Percentiles rank a stretch among this genome's conserved stretches.
Evolutionary conservation across 2,329 filamentous ascomycete species (phyloP).

Genomic region (Epichloe scottii): DNA sequence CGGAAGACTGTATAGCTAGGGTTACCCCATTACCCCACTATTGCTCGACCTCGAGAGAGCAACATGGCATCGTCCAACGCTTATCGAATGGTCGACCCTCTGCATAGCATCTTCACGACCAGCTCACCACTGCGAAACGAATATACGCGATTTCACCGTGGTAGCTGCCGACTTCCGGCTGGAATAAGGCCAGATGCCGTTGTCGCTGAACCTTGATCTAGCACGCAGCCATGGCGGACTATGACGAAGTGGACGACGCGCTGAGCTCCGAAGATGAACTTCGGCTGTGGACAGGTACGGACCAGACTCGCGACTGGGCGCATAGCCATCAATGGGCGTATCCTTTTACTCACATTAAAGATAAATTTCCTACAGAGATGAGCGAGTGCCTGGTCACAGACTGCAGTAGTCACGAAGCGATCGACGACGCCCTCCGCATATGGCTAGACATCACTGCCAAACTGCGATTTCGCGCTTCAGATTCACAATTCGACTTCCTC

Average conservation of each 20-base stretch:
- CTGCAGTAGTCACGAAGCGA: constrained; percentile 41
- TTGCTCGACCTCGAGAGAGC: background rate
- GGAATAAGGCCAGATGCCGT: constrained; percentile 22
- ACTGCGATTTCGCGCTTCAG: constrained; percentile 63
- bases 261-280: constrained; percentile 57
- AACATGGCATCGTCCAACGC: background rate
- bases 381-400: constrained; percentile 31
- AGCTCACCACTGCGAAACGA: background rate
- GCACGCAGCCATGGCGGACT: constrained; percentile 40
- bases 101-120: background rate
- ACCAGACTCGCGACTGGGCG: background rate
- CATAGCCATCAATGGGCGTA: background rate
- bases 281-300: constrained; percentile 76
- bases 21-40: background rate
- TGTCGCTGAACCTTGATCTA: constrained; percentile 14
- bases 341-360: constrained; percentile 9
- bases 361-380: constrained; percentile 27
- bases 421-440: constrained; percentile 75
- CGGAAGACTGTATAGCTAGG: no score
- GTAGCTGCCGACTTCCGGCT: constrained; percentile 4
- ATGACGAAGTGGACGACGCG: constrained; percentile 47
- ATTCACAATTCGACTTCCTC: constrained; percentile 66
- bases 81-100: background rate
- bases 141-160: background rate
- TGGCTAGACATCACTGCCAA: constrained; percentile 70